phyloP scores from a whole-genome alignment of 176 grass and related monocot species.

The Juncus inflexus region DNA sequence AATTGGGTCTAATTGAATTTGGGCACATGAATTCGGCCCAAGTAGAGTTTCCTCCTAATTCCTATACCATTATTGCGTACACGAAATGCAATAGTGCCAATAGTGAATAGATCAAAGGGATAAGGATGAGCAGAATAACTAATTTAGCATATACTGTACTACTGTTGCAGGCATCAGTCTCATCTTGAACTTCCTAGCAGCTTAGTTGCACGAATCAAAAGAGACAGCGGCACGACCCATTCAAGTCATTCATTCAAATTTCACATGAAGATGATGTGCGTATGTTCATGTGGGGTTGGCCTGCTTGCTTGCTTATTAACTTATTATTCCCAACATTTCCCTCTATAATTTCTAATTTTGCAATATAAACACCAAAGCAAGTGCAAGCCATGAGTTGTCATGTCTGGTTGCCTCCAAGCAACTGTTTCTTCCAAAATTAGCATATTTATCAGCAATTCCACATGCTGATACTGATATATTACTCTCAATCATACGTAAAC shows the following conservation, averaged over 20 bases:
- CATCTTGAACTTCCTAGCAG: too few species aligned
- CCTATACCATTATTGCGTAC: too few species aligned
- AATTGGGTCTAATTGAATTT: not conserved
- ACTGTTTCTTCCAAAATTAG: not conserved
- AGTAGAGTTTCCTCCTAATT: too few species aligned
- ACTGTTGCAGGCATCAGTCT: too few species aligned
- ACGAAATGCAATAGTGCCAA: too few species aligned
- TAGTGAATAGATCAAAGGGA: too few species aligned
- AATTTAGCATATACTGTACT: too few species aligned
- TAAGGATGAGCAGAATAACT: too few species aligned
- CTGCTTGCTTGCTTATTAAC: too few species aligned
- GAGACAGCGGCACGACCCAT: not conserved
- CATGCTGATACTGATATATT: not conserved
- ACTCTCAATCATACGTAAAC: not conserved
- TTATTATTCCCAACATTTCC: too few species aligned
- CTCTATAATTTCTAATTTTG: slow-evolving; percentile 4
- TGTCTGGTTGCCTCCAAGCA: not conserved
- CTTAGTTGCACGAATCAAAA: not conserved
- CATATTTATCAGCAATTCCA: not conserved
- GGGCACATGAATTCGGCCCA: not conserved
- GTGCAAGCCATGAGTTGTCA: slow-evolving; percentile 8
- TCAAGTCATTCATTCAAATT: slow-evolving; percentile 11
- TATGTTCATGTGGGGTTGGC: slow-evolving; percentile 12
- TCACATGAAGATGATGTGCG: slow-evolving; percentile 20
- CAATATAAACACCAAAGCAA: slow-evolving; percentile 1